Conservation (phyloP, 371 early-diverging fungal species). For the Apophysomyces sp. region DNA sequence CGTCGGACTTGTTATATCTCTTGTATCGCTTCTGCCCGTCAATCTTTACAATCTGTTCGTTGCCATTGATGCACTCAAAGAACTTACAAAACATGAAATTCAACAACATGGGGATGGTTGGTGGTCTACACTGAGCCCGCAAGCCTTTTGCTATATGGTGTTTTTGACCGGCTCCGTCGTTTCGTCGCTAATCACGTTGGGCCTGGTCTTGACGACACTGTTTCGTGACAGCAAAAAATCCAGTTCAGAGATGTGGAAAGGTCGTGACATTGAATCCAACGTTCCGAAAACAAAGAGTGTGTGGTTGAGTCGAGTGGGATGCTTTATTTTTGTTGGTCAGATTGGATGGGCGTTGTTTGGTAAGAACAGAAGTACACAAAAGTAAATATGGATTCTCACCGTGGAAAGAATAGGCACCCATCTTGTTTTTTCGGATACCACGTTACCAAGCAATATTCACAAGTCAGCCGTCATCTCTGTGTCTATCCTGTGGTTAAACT, state of each 20-base stretch:
- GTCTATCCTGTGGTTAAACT: conserved; percentile 31
- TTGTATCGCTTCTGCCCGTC: conserved; percentile 25
- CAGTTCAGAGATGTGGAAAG: conserved; percentile 3
- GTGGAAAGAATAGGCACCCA: conserved; percentile 17
- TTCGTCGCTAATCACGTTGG: conserved; percentile 22
- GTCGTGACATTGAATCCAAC: conserved; percentile 8
- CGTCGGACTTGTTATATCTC: conserved; percentile 23
- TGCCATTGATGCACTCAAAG: conserved; percentile 30
- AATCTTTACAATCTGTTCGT: conserved; percentile 33
- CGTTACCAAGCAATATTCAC: conserved; percentile 12
- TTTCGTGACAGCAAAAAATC: conserved; percentile 7
- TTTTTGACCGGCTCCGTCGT: conserved; percentile 20
- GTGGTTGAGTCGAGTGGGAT: conserved; percentile 26
- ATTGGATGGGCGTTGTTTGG: conserved; percentile 31
- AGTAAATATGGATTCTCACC: neutral
- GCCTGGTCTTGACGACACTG: conserved; percentile 18
- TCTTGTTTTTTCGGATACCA: conserved; percentile 8
- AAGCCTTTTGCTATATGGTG: conserved; percentile 6
- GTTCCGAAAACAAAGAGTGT: conserved; percentile 10
- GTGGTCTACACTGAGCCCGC: conserved; percentile 6
- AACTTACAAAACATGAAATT: conserved; percentile 19
- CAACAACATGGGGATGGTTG: conserved; percentile 12
- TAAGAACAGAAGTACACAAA: conserved; percentile 8
- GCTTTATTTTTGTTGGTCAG: conserved; percentile 27
- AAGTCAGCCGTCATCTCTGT: conserved; percentile 17